Evolutionary conservation across 805 yeast species (phyloP).

Genomic region (Tetrapisispora fleetii): DNA sequence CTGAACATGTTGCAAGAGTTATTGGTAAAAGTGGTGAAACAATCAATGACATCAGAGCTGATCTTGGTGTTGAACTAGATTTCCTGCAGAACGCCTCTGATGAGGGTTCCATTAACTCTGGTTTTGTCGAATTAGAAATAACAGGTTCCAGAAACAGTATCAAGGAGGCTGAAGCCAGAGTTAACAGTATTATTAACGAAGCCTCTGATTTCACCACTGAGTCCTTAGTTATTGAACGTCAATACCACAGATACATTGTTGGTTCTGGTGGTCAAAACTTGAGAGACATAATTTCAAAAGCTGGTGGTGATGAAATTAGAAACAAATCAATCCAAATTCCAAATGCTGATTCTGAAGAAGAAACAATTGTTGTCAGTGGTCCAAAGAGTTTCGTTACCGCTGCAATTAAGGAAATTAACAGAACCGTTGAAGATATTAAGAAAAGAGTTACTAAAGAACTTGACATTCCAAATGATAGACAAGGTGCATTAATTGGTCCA

Average conservation of each 20-base stretch:
- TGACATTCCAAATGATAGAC: conserved; percentile 62
- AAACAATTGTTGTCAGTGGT: conserved; percentile 58
- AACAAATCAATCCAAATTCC: conserved; percentile 45
- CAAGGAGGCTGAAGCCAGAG: conserved; percentile 55
- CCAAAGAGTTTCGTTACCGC: conserved; percentile 62
- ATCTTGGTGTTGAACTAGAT: conserved; percentile 43
- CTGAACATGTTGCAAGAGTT: conserved; percentile 66
- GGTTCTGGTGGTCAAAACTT: conserved; percentile 72
- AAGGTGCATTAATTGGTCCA: conserved; percentile 70
- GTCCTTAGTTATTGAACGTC: conserved; percentile 57
- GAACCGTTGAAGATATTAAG: conserved; percentile 56
- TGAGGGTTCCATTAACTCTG: conserved; percentile 36
- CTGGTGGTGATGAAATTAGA: conserved; percentile 56
- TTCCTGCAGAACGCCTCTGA: conserved; percentile 33
- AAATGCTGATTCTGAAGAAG: conserved; percentile 47
- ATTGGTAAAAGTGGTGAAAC: conserved; percentile 85
- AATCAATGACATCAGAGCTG: conserved; percentile 69
- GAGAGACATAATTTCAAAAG: conserved; percentile 62
- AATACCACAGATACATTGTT: conserved; percentile 63
- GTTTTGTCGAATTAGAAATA: conserved; percentile 53
- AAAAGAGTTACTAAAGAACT: conserved; percentile 42
- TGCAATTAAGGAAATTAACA: conserved; percentile 51
- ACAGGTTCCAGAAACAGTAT: conserved; percentile 73
- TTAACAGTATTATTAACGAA: conserved; percentile 54
- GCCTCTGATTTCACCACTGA: conserved; percentile 51